Percentiles rank a stretch among this genome's conserved stretches.
Evolutionary conservation across 129 eudicot species (phyloP).

Genomic region (Flaveria bidentis): DNA sequence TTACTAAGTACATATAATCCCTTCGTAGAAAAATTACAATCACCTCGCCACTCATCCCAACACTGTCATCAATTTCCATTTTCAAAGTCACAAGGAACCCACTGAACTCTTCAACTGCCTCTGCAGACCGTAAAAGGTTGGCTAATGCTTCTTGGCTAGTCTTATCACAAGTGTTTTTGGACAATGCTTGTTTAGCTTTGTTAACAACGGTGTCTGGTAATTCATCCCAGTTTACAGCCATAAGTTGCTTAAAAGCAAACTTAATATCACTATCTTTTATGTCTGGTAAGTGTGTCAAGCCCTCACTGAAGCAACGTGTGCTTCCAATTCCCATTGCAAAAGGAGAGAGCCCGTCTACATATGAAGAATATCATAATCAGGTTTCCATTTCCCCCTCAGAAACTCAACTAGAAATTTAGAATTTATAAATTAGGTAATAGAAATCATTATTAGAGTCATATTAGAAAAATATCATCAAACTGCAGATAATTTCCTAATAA

Average conservation of each 20-base stretch:
- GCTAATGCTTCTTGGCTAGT: conserved; percentile 67
- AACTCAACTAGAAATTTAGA: background rate
- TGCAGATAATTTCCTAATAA: background rate
- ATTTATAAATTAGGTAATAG: background rate
- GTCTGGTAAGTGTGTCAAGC: conserved; percentile 59
- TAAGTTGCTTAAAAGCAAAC: conserved; percentile 69
- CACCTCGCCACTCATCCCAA: conserved; percentile 95
- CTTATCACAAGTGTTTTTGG: conserved; percentile 71
- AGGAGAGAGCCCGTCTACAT: conserved; percentile 43
- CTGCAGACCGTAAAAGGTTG: conserved; percentile 87
- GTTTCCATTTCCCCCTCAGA: background rate
- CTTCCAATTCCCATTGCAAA: conserved; percentile 54
- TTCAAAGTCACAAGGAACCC: conserved; percentile 71
- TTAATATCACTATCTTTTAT: conserved; percentile 72
- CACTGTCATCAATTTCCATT: conserved; percentile 84
- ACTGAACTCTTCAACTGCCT: conserved; percentile 90
- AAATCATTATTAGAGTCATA: background rate
- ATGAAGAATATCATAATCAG: conserved; percentile 15
- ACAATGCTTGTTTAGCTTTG: conserved; percentile 64
- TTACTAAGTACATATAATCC: background rate
- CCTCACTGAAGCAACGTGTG: conserved; percentile 67
- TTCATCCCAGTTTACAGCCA: conserved; percentile 88
- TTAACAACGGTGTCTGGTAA: conserved; percentile 63
- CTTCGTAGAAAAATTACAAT: background rate
- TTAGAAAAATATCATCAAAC: background rate